phyloP scores from a whole-genome alignment of 768 basidiomycete genomes.

The Leccinum arenicola region DNA sequence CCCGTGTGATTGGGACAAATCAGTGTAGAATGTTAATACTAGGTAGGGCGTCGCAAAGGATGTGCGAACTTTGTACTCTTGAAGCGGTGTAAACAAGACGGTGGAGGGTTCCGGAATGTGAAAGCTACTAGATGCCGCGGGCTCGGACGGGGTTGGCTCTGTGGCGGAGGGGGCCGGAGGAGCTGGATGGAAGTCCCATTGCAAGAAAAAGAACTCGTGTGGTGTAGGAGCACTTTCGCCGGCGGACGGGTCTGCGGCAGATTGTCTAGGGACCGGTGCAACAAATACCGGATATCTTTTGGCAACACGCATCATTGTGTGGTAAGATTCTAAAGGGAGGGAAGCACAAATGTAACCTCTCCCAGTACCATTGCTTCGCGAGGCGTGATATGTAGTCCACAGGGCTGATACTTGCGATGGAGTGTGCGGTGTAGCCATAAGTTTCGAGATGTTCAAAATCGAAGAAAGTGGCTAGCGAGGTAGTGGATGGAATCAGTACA shows the following conservation, averaged over 20 bases:
- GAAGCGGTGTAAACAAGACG: slow-evolving; percentile 87
- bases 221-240: slow-evolving; percentile 38
- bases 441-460: slow-evolving; percentile 73
- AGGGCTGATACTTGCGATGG: slow-evolving; percentile 71
- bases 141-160: slow-evolving; percentile 44
- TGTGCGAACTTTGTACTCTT: slow-evolving; percentile 85
- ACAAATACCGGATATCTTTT: slow-evolving; percentile 75
- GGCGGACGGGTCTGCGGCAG: slow-evolving; percentile 24
- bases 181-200: slow-evolving; percentile 84
- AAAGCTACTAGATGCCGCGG: slow-evolving; percentile 22
- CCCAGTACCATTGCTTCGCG: slow-evolving; percentile 75
- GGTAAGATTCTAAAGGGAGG: slow-evolving; percentile 70
- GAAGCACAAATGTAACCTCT: slow-evolving; percentile 84
- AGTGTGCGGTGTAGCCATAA: slow-evolving; percentile 68
- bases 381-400: slow-evolving; percentile 88
- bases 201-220: slow-evolving; percentile 80
- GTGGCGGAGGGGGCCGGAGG: slow-evolving; percentile 56
- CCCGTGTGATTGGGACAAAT: slow-evolving; percentile 75
- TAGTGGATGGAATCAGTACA: neutral
- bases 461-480: slow-evolving; percentile 66
- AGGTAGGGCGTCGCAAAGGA: slow-evolving; percentile 90
- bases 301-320: slow-evolving; percentile 62
- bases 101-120: slow-evolving; percentile 62
- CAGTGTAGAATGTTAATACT: slow-evolving; percentile 88
- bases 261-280: slow-evolving; percentile 68